Evolutionary conservation across 179 eudicot species (phyloP).

Genomic region (Spergularia azorica): DNA sequence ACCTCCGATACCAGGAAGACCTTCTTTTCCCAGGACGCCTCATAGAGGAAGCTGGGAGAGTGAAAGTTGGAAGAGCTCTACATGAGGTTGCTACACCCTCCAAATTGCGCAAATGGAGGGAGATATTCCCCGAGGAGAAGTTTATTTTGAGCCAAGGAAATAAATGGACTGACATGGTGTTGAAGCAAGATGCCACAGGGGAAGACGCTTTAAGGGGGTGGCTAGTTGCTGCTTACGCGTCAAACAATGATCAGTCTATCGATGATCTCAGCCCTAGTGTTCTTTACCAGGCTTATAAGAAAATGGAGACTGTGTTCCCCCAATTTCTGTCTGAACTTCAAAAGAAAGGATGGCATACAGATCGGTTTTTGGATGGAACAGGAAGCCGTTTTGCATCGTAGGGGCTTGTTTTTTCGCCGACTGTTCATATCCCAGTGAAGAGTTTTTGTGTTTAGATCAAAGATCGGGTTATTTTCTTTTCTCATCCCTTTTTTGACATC

Average conservation of each 20-base stretch:
- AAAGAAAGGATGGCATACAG: conserved; percentile 92
- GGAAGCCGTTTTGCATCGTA: conserved; percentile 69
- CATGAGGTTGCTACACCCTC: conserved; percentile 72
- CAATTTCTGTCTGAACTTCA: conserved; percentile 63
- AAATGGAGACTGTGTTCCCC: conserved; percentile 66
- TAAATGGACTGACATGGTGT: conserved; percentile 70
- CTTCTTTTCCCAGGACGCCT: conserved; percentile 80
- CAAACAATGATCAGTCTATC: conserved; percentile 38
- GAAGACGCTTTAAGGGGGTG: conserved; percentile 97
- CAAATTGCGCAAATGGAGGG: conserved; percentile 58
- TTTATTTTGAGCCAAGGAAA: conserved; percentile 58
- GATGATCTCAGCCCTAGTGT: conserved; percentile 28
- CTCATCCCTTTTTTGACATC: too few species aligned
- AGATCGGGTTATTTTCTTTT: too few species aligned
- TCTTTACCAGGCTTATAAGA: conserved; percentile 64
- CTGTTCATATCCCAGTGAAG: background rate
- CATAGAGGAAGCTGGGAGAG: conserved; percentile 82
- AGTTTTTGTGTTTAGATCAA: conserved; percentile 4
- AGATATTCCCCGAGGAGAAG: conserved; percentile 70
- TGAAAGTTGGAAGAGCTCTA: conserved; percentile 76
- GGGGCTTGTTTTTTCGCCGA: conserved; percentile 10
- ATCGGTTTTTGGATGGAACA: conserved; percentile 92
- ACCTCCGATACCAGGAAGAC: conserved; percentile 85
- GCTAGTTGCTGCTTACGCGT: conserved; percentile 87
- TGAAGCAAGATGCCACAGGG: conserved; percentile 79